These are phyloP conservation scores for Pichia paraexigua DNA, from an alignment of 805 yeast genomes.

Conservation along the genomic window DNA sequence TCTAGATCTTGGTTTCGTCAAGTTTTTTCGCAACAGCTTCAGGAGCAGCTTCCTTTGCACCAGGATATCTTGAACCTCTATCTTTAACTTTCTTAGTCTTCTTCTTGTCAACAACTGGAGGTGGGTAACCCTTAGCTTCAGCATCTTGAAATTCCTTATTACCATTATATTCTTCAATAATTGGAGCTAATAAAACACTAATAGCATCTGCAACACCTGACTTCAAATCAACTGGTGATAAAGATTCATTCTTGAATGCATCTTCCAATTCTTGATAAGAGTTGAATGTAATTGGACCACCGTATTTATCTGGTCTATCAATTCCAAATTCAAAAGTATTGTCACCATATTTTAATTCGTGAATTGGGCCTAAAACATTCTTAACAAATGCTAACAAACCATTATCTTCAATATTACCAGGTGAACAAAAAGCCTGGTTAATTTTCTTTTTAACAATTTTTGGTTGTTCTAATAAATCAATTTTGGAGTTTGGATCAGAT, in stretches of 20 bases:
- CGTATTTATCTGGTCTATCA: conserved; percentile 93
- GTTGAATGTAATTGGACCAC: conserved; percentile 77
- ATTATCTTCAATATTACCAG: conserved; percentile 86
- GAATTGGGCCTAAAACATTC: conserved; percentile 77
- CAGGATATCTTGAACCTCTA: conserved; percentile 89
- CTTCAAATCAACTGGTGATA: conserved; percentile 91
- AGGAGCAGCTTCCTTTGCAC: conserved; percentile 32
- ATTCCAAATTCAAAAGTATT: conserved; percentile 60
- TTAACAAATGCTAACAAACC: conserved; percentile 84
- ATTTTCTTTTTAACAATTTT: conserved; percentile 84
- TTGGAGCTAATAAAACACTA: conserved; percentile 73
- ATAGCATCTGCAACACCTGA: conserved; percentile 84
- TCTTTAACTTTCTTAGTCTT: conserved; percentile 72
- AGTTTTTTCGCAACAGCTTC: conserved; percentile 29
- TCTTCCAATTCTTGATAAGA: conserved; percentile 60
- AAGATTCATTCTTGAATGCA: conserved; percentile 64
- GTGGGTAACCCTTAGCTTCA: conserved; percentile 77
- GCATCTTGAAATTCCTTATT: conserved; percentile 71
- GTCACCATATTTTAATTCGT: conserved; percentile 59
- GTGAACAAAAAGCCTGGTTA: conserved; percentile 88
- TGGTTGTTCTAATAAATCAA: conserved; percentile 87
- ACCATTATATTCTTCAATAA: conserved; percentile 57
- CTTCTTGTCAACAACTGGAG: conserved; percentile 48
- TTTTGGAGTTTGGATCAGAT: conserved; percentile 96
- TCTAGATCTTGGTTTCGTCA: conserved; percentile 32